These are phyloP conservation scores for Trichoderma afroharzianum DNA, from an alignment of 2,329 filamentous ascomycete species.

Conservation along the genomic window DNA sequence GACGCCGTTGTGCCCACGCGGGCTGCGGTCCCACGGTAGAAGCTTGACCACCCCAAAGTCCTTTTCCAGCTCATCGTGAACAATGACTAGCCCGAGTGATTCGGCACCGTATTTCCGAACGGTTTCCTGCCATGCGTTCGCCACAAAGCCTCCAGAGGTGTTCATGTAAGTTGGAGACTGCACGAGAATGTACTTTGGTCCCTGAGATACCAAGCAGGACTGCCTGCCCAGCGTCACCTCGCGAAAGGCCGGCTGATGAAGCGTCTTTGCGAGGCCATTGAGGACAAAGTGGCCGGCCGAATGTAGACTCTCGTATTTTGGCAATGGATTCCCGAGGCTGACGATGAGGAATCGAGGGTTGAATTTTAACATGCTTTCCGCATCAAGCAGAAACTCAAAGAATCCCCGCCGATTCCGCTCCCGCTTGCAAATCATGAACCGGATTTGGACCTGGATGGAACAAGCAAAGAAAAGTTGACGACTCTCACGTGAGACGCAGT, in stretches of 20 bases:
- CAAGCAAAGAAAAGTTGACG: conserved; percentile 20
- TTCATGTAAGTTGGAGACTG: conserved; percentile 84
- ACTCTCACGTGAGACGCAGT: conserved; percentile 28
- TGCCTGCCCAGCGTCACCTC: conserved; percentile 48
- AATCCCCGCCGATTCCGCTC: conserved; percentile 1
- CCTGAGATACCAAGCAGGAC: conserved; percentile 46
- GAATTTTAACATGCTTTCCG: conserved; percentile 29
- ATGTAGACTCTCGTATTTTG: conserved; percentile 76
- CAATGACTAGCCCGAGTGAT: conserved; percentile 59
- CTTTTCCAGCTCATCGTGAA: conserved; percentile 86
- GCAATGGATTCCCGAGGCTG: conserved; percentile 79
- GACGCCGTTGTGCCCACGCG: conserved; percentile 71
- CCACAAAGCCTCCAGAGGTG: conserved; percentile 67
- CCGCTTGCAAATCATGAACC: conserved; percentile 1
- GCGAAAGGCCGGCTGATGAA: conserved; percentile 47
- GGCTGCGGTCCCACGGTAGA: conserved; percentile 59
- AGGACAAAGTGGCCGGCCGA: conserved; percentile 82
- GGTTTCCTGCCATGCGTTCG: conserved; percentile 60
- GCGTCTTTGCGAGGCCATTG: conserved; percentile 49
- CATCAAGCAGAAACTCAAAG: conserved; percentile 14
- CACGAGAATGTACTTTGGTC: conserved; percentile 60
- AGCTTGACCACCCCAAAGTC: conserved; percentile 64
- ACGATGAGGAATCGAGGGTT: conserved; percentile 66
- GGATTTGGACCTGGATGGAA: background rate
- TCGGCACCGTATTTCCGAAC: conserved; percentile 36